Conservation (phyloP, 2,329 filamentous ascomycete species). For the Ceratocystis ficicola region DNA sequence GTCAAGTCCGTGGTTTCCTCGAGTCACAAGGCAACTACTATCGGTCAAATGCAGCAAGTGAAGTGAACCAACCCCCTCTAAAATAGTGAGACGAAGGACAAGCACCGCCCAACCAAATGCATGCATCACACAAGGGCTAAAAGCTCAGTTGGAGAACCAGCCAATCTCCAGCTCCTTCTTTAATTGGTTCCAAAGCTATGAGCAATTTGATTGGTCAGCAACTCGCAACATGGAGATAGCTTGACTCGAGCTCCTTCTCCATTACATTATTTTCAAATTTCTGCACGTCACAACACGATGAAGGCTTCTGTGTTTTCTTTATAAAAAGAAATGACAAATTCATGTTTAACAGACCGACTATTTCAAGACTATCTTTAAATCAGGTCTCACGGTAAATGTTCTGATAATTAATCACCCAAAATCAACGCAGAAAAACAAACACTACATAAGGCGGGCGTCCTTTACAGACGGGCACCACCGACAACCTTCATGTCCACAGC, state of each 20-base stretch:
- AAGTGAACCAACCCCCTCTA: too few relatives aligned
- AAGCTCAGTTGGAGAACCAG: not conserved
- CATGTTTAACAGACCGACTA: conserved; percentile 10
- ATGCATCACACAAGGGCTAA: too few relatives aligned
- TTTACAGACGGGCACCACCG: conserved; percentile 60
- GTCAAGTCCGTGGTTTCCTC: not conserved
- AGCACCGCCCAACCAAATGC: too few relatives aligned
- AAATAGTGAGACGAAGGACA: conserved; percentile 2
- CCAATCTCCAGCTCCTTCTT: too few relatives aligned
- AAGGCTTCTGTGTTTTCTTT: not conserved
- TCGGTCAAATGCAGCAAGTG: not conserved
- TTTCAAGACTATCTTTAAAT: conserved; percentile 11
- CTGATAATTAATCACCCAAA: conserved; percentile 16
- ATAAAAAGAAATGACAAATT: conserved; percentile 3
- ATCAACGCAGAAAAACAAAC: conserved; percentile 14
- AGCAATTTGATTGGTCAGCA: not conserved
- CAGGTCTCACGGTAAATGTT: conserved; percentile 10
- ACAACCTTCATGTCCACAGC: conserved; percentile 98
- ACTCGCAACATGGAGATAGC: too few relatives aligned
- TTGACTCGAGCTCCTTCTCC: not conserved
- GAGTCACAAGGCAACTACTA: not conserved
- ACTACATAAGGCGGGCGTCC: conserved; percentile 13
- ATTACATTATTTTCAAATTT: too few relatives aligned
- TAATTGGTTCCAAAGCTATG: too few relatives aligned
- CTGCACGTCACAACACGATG: too few relatives aligned